Evolutionary conservation across 352 stramenopile species (phyloP), one percentile per base, ranked within the genome.

Genomic region (Phytophthora nicotianae): DNA sequence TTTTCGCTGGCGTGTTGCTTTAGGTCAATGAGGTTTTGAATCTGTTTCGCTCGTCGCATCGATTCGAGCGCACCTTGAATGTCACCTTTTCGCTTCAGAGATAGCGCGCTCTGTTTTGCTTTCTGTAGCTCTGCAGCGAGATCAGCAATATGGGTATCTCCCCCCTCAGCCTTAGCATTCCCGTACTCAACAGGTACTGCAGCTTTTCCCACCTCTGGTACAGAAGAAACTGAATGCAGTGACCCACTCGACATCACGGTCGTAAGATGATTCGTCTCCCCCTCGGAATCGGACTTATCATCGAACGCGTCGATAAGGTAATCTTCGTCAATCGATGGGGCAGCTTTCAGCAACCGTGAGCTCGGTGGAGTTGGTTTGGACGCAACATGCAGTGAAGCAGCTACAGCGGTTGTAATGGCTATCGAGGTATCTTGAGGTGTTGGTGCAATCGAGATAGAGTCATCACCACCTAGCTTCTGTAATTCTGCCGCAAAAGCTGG

Each of bases 231-330:
- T 26, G 54, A 56, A 10, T 52, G 49, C 5, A 65, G 33, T n/a
- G 64, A 61, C 13, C 26, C 41, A 49, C 57, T 52, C 5, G 50
- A 65, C 47, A 62, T 58, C 10, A 68, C 49, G 6, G 56, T 57
- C 11, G 46, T 63, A 16, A 65, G 38, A 40, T 72, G 35, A 57
- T 58, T 52, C 13, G 35, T 16, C 62, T 79, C 52, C 2, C 65
- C 61, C 3, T 77, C 60, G 2, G 75, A 77, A 17, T 77, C 72
- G 13, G 79, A 70, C n/a, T 77, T 58, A 14, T 85, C 69, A 40
- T 89, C 81, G 62, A 89, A 91, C 14, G 69, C 80, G n/a, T 91
- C 81, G 32, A 91, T 91, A 11, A 91, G 50, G 14, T 77, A 71
- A 42, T 82, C 62, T 42, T 91, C 79, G 51, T 82, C 80, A 37